Conservation (phyloP, 306 rosid species). For the Prunus padus region DNA sequence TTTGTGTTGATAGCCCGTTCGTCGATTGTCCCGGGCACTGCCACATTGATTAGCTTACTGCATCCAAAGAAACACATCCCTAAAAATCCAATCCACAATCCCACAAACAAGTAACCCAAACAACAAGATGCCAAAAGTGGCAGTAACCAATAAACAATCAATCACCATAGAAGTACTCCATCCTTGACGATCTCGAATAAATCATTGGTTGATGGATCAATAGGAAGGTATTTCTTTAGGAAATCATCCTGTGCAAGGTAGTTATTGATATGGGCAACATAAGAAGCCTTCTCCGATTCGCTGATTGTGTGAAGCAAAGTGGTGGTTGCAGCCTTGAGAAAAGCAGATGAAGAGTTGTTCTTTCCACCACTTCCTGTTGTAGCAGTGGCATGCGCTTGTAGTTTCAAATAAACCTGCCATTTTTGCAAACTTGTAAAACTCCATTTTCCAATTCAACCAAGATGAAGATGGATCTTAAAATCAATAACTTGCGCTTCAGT, state of each 20-base stretch:
- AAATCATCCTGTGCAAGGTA: slow-evolving; percentile 82
- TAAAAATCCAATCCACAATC: slow-evolving; percentile 5
- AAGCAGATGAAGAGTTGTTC: slow-evolving; percentile 66
- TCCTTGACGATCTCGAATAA: slow-evolving; percentile 87
- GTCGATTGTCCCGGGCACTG: slow-evolving; percentile 92
- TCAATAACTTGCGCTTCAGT: neutral
- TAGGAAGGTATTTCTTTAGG: slow-evolving; percentile 73
- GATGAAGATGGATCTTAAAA: neutral
- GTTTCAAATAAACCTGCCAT: slow-evolving; percentile 72
- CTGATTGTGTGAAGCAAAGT: slow-evolving; percentile 98
- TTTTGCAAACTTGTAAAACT: neutral
- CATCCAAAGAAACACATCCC: slow-evolving; percentile 22
- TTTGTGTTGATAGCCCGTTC: slow-evolving; percentile 92
- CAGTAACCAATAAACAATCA: neutral
- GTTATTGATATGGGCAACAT: slow-evolving; percentile 85
- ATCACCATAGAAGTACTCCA: slow-evolving; percentile 94
- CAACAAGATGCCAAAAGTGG: slow-evolving; percentile 1
- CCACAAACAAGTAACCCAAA: neutral
- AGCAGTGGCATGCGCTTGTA: slow-evolving; percentile 71
- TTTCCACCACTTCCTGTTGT: slow-evolving; percentile 71
- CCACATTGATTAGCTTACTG: slow-evolving; percentile 97
- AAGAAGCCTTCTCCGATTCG: slow-evolving; percentile 95
- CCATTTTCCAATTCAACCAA: neutral
- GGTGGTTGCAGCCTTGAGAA: slow-evolving; percentile 92
- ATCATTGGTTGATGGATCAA: slow-evolving; percentile 84